Percentiles rank a stretch among this genome's conserved stretches.
Evolutionary conservation across 2,329 filamentous ascomycete species (phyloP).

Genomic region (Canariomyces notabilis): DNA sequence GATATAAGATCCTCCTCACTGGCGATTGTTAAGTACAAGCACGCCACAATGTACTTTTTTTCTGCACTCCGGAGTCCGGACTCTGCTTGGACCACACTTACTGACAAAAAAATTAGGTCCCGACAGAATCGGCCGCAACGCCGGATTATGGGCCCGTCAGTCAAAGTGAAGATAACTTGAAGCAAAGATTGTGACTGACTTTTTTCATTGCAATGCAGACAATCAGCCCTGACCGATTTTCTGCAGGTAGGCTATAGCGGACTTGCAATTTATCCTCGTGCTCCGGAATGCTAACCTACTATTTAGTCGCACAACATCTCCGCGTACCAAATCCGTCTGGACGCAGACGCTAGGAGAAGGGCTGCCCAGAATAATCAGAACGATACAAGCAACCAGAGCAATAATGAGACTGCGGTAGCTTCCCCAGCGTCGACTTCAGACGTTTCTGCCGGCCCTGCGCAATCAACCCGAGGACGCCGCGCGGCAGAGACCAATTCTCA

Average conservation of each 20-base stretch:
- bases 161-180: neutral
- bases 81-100: neutral
- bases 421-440: constrained; percentile 16
- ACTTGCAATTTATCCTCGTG: neutral
- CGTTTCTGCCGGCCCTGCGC: constrained; percentile 3
- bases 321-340: constrained; percentile 47
- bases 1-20: neutral
- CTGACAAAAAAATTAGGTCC: constrained; percentile 19
- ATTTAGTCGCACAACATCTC: constrained; percentile 66
- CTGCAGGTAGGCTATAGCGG: constrained; percentile 37
- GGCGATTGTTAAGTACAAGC: neutral
- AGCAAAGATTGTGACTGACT: constrained; percentile 1
- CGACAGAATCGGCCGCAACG: constrained; percentile 17
- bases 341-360: constrained; percentile 46
- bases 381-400: constrained; percentile 22
- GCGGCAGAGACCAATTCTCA: constrained; percentile 26
- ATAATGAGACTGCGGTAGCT: constrained; percentile 21
- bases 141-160: constrained; percentile 33
- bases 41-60: constrained; percentile 11
- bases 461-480: constrained; percentile 18
- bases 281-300: constrained; percentile 1
- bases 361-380: constrained; percentile 28
- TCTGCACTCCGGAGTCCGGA: neutral
- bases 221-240: constrained; percentile 51
- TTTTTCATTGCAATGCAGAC: constrained; percentile 27